Evolutionary conservation across 148 eudicot genomes (phyloP), one percentile per base, ranked within the genome.

Genomic region (Heliosperma pusillum): DNA sequence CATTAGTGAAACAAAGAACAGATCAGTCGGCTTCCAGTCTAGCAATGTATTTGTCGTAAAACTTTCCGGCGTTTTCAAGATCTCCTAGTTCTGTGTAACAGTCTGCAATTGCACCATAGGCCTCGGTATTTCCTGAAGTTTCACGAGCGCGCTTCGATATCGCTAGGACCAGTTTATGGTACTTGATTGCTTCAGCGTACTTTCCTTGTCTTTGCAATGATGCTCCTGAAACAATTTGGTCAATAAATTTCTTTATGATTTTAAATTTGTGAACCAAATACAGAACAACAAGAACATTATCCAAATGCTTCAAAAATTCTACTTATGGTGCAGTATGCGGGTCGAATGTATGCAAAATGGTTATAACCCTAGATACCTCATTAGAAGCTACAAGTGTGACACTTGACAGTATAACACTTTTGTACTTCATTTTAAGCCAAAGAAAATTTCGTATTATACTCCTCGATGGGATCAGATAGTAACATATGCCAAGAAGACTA

Each of bases 21-120:
- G 40, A 59, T 86, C 80, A 95, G 65, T 95, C 98, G 2, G 93
- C 83, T 78, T 90, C 80, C 74, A 92, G 83, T 80, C 90, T 82
- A 3, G 96, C 83, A 74, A 95, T 95, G 74, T 95, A 95, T 60
- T 87, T 80, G 80, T 95, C 98, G 53, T 95, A 92, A 78, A 83
- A 95, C 63, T 81, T 87, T 9, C 88, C 98, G 15, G 98, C 98
- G 64, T 74, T 82, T 80, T 95, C 98, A 27, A 95, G 87, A 69
- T 95, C 96, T 27, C 98, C 98, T 53, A 95, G 93, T 76, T 95
- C 98, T 16, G 98, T 95, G 72, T 95, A 95, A 78, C 98, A 95
- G 77, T 92, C 98, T 65, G 98, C 98, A 78, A 92, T 95, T 45
- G 98, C 98, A 66, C 98, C 98, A 74, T 87, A 95, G 5, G 98